Percentiles rank a stretch among this genome's conserved stretches.
Evolutionary conservation across 495 filamentous ascomycete genomes (phyloP).

Genomic region (Tetracladium marchalianum): DNA sequence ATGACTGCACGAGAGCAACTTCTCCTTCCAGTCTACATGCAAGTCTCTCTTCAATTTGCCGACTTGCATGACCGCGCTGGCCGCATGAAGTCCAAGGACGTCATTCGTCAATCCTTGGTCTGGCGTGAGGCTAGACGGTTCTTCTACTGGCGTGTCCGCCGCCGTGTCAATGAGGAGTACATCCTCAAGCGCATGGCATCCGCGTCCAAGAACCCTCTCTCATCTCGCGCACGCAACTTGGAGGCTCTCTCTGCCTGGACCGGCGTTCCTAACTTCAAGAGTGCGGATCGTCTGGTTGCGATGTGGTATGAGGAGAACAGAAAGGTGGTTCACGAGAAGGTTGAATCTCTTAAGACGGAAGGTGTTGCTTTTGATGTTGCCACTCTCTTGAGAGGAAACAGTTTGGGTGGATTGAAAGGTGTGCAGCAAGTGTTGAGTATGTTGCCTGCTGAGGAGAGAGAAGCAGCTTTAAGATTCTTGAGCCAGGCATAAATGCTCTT

Average conservation of each 20-base stretch:
- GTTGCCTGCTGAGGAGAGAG: slow-evolving; percentile 78
- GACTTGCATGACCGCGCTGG: slow-evolving; percentile 96
- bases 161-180: slow-evolving; percentile 91
- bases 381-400: slow-evolving; percentile 56
- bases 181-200: slow-evolving; percentile 78
- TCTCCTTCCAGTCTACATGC: slow-evolving; percentile 83
- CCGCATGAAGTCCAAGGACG: slow-evolving; percentile 94
- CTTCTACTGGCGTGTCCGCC: slow-evolving; percentile 99
- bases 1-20: slow-evolving; percentile 82
- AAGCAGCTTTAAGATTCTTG: slow-evolving; percentile 71
- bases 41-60: slow-evolving; percentile 90
- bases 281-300: slow-evolving; percentile 75
- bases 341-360: slow-evolving; percentile 71
- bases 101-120: slow-evolving; percentile 70
- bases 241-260: slow-evolving; percentile 69
- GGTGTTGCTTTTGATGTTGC: slow-evolving; percentile 71
- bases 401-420: slow-evolving; percentile 75
- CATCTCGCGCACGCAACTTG: slow-evolving; percentile 51
- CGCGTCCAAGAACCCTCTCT: slow-evolving; percentile 33
- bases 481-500: slow-evolving; percentile 10
- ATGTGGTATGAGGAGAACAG: slow-evolving; percentile 96
- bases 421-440: slow-evolving; percentile 75
- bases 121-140: slow-evolving; percentile 92
- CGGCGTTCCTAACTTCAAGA: slow-evolving; percentile 58
- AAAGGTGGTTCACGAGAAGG: slow-evolving; percentile 64